Evolutionary conservation across 768 basidiomycete species (phyloP).

Genomic region (Phaeotremella fagi): DNA sequence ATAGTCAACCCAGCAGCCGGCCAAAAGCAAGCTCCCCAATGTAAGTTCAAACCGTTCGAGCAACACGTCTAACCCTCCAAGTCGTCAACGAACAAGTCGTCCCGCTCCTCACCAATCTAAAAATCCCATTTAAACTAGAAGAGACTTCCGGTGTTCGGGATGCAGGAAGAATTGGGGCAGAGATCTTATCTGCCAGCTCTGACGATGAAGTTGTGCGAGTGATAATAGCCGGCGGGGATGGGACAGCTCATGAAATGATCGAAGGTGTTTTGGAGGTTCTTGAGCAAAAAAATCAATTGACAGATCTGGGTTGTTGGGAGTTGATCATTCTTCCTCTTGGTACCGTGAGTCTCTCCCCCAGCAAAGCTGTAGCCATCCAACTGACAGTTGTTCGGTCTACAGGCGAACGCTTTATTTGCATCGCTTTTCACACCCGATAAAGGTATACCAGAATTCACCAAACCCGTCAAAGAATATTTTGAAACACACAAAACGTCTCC

Average conservation of each 20-base stretch:
- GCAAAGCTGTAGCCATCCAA: neutral
- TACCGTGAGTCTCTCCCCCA: constrained; percentile 26
- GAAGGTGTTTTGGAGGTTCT: constrained; percentile 53
- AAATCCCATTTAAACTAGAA: constrained; percentile 50
- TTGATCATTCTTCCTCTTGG: constrained; percentile 32
- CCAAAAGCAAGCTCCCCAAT: constrained; percentile 55
- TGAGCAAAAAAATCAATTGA: neutral
- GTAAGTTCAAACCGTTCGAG: constrained; percentile 13
- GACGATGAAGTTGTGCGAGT: constrained; percentile 9
- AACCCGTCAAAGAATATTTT: neutral
- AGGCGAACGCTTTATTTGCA: constrained; percentile 83
- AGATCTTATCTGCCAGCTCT: constrained; percentile 1
- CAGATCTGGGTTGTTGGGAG: constrained; percentile 19
- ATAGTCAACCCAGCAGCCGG: constrained; percentile 77
- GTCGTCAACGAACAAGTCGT: constrained; percentile 61
- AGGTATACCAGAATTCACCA: neutral
- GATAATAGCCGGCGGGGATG: constrained; percentile 67
- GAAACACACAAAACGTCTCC: constrained; percentile 5
- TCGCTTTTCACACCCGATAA: constrained; percentile 62
- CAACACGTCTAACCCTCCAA: too few relatives aligned
- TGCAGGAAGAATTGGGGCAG: constrained; percentile 28
- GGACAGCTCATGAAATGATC: constrained; percentile 84
- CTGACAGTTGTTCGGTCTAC: constrained; percentile 47
- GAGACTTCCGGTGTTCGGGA: constrained; percentile 52
- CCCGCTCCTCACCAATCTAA: constrained; percentile 57